Evolutionary conservation across 208 protist species (phyloP), one percentile per base, ranked within the genome.

Genomic region (Acanthamoeba rhysodes): DNA sequence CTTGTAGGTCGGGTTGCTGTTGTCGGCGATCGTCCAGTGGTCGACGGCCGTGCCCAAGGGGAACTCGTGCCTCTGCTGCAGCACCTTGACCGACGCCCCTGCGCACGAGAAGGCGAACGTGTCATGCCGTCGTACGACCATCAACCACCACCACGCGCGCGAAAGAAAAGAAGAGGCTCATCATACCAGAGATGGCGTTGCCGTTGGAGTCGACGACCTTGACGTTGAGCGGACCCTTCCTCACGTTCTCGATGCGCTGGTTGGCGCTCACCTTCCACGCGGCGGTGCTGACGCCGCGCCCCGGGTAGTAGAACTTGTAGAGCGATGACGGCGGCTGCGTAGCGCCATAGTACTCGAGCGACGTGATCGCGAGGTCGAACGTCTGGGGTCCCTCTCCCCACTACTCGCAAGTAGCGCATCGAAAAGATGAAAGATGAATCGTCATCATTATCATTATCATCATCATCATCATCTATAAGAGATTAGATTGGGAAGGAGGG

Each of bases 361-460:
- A 84, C 12, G 74, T 84, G 37, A 84, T 27, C 41, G 74, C 74
- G 29, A 84, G 18, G 9, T 84, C 74, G 74, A 84, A 84, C 74
- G 74, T 84, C 37, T 84, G 74, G 37, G 74, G 74, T 20, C 74
- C 74, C 22, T 84, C 74, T 12, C 18, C 29, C 16, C 50, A 29
- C 74, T 84, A 41, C n/a, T n/a, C n/a, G 74, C 59, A 10, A 10
- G 53, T 18, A 34, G 53, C 53, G 16, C 53, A 57, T 6, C 45
- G 5, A 68, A 29, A 1, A 29, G 32, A 48, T 14, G 2, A 14
- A 59, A 14, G 12, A 22, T 59, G 55, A 57, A 20, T 3, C n/a
- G n/a, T n/a, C n/a, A n/a, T n/a, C n/a, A n/a, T n/a, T n/a, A n/a
- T n/a, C n/a, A n/a, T n/a, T n/a, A n/a, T n/a, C n/a, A n/a, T n/a